Conservation (phyloP, 2,329 filamentous ascomycete species). For the Hypoxylon sp. region DNA sequence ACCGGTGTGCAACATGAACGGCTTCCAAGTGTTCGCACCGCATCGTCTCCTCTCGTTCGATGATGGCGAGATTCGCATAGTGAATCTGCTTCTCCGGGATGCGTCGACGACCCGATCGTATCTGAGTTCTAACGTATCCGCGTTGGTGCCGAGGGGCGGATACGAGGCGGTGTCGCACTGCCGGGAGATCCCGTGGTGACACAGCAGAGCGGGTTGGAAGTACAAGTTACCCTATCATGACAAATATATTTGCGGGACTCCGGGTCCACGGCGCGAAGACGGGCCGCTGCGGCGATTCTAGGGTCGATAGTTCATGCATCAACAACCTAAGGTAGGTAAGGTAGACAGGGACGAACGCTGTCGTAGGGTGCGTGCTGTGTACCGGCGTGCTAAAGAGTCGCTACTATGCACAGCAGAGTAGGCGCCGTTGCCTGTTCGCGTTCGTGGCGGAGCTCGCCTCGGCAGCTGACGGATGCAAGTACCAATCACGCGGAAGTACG, state of each 20-base stretch:
- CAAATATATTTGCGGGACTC: constrained; percentile 32
- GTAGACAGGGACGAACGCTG: constrained; percentile 29
- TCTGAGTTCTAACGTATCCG: constrained; percentile 38
- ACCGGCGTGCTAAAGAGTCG: constrained; percentile 21
- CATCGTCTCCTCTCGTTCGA: constrained; percentile 33
- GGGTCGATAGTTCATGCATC: constrained; percentile 46
- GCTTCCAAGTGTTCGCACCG: constrained; percentile 38
- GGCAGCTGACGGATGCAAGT: constrained; percentile 14
- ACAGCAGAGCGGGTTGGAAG: constrained; percentile 34
- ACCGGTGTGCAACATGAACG: constrained; percentile 23
- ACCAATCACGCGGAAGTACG: constrained; percentile 10
- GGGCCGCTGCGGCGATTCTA: constrained; percentile 36
- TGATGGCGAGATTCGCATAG: constrained; percentile 37
- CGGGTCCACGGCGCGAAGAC: constrained; percentile 25
- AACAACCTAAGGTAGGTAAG: no score
- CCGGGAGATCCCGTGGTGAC: constrained; percentile 41
- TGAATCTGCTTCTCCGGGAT: constrained; percentile 30
- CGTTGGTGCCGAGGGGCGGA: constrained; percentile 20
- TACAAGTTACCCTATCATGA: constrained; percentile 36
- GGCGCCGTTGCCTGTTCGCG: constrained; percentile 9
- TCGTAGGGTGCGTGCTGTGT: constrained; percentile 39
- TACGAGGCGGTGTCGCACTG: constrained; percentile 42
- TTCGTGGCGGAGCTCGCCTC: constrained; percentile 19
- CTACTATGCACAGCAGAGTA: constrained; percentile 29
- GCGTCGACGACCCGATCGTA: constrained; percentile 35